Base-by-base conservation (phyloP, 345 rosid genomes). In the Dipteronia dyeriana region DNA sequence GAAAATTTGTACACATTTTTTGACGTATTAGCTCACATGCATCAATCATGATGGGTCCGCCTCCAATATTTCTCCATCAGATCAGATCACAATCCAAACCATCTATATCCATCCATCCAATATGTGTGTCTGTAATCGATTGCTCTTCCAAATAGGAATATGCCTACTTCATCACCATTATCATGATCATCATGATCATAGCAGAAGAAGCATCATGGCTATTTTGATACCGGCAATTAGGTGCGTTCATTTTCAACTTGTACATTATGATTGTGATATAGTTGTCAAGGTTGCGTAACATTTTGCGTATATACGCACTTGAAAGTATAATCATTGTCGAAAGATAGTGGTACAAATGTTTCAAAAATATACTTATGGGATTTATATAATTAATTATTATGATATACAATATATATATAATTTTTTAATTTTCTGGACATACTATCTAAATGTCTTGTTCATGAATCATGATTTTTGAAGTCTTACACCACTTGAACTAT, bases 1-100 rank as follows among this genome's bases (percentile, higher is more conserved):
- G 68, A 47, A 43, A 49, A 38, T 9, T 47, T 70, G 9, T 38
- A 59, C 60, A 59, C 22, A 23, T 23, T 34, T 49, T 49, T 54
- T 54, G 64, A 65, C 65, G 62, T 75, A 66, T 76, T 73, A 72
- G 34, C 82, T 82, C 88, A 66, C 81, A 74, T 71, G 78, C 75
- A 68, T 78, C 85, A 68, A 80, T 76, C 67, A 75, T 81, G 71
- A 47, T 74, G 73, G 20, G 10, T 29, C 47, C 7, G 20, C 22
- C 20, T 56, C 9, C 11, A 13, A 17, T 56, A 56, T 56, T n/a
- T 56, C 70, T 63, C 68, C 68, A 43, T 8, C 43, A 51, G n/a
- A 16, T 45, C 26, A 49, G n/a, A 16, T 45, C 26, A 49, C 49
- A 57, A 45, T 79, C 86, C 14, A 59, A 68, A 78, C 82, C 71